Base-by-base conservation (phyloP, 257 asterid genomes). In the Solanum chiquidenum region DNA sequence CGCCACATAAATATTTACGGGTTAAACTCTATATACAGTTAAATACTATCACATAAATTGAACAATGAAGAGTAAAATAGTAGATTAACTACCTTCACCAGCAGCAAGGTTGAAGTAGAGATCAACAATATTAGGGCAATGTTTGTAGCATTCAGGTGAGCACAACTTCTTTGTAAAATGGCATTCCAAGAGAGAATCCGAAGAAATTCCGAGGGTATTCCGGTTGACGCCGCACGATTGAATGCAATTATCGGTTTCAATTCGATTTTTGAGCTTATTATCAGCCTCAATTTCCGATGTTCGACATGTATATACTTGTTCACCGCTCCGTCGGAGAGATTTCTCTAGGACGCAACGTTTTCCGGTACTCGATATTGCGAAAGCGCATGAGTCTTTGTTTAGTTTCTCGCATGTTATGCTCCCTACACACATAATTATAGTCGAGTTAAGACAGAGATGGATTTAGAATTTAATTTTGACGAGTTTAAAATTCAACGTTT, bases 21-120 rank as follows among this genome's bases (percentile, higher is more conserved):
- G 9, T 60, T 58, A 37, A 37, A 38, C 3, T 52, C 8, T 18
- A 6, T 52, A 2, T 55, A 3, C 29, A 60, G 11, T 9, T 4
- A 60, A 60, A 60, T 4, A 9, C 2, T 60, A 3, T 23, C 13
- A 64, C 2, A 64, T 64, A 64, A 64, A 64, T 64, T 64, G 7
- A 64, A 0, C 5, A 0, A 0, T 4, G 0, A 0, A 0, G 4
- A n/a, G 29, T 10, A 64, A n/a, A n/a, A 75, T n/a, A 7, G 7
- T 35, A 49, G 21, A 31, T 18, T 1, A 31, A n/a, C 3, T 88
- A 93, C 96, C 97, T 94, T 94, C 98, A 2, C 95, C 96, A 5
- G 95, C 97, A 23, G 98, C 99, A 38, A 95, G 98, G 87, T 92
- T 95, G 95, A 95, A 95, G 92, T 93, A 95, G 83, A 95, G 96